These are phyloP conservation scores for Colletotrichum chlorophyti DNA, from an alignment of 2,329 filamentous ascomycete genomes.

Conservation along the genomic window DNA sequence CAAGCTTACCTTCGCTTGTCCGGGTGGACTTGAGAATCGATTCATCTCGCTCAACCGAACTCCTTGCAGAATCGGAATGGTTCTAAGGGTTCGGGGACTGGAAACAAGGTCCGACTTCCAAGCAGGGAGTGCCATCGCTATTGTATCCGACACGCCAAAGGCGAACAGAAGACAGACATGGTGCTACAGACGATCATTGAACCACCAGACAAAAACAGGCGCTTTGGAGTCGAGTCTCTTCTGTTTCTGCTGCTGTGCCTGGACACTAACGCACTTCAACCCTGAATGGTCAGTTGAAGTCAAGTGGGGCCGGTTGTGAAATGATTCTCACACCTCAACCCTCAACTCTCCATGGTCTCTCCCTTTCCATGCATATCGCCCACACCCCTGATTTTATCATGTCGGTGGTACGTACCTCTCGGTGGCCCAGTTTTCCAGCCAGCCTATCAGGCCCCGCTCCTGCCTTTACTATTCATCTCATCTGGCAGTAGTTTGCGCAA, in stretches of 20 bases:
- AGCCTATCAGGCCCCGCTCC: conserved; percentile 4
- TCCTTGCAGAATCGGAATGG: conserved; percentile 20
- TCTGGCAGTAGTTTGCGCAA: too few relatives aligned
- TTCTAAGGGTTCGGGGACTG: not conserved
- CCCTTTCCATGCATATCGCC: conserved; percentile 22
- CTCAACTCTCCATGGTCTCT: conserved; percentile 2
- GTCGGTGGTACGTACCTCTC: conserved; percentile 6
- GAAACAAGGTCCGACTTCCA: not conserved
- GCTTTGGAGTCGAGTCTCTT: not conserved
- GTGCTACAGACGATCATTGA: not conserved
- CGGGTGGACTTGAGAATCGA: conserved; percentile 13
- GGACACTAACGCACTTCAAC: not conserved
- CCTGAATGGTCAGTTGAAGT: not conserved
- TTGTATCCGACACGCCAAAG: not conserved
- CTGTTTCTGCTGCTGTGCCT: not conserved
- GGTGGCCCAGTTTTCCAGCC: not conserved
- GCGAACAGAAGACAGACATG: not conserved
- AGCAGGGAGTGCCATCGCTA: not conserved
- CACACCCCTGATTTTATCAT: conserved; percentile 13
- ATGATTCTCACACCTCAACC: conserved; percentile 3
- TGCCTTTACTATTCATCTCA: not conserved
- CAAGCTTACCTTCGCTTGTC: conserved; percentile 2
- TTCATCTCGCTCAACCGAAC: conserved; percentile 26
- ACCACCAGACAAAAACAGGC: conserved; percentile 1
- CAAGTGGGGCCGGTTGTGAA: conserved; percentile 1